phyloP scores from a whole-genome alignment of 495 filamentous ascomycete genomes.

The Penicillium parvum region DNA sequence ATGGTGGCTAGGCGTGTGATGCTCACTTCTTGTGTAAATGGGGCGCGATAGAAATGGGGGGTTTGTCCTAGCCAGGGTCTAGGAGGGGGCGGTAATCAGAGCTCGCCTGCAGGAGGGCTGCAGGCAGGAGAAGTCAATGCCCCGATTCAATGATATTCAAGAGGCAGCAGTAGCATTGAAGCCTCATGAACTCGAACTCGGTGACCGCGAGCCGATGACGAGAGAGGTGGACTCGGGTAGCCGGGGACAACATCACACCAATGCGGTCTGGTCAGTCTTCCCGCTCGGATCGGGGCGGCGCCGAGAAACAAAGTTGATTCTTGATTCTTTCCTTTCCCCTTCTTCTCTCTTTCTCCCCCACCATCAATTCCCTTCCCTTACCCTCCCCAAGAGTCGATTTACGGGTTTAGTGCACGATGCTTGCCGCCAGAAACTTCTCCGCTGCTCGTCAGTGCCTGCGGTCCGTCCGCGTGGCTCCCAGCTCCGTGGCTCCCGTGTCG shows the following conservation, averaged over 20 bases:
- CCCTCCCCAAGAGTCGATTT: slow-evolving; percentile 11
- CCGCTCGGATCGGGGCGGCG: slow-evolving; percentile 41
- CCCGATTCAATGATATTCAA: no score
- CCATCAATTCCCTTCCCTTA: slow-evolving; percentile 9
- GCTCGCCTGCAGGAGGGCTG: slow-evolving; percentile 6
- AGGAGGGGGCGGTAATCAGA: not conserved
- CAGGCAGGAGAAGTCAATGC: not conserved
- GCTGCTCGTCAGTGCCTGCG: slow-evolving; percentile 55
- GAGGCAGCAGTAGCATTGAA: no score
- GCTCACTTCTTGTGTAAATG: slow-evolving; percentile 8
- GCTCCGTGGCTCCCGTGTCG: slow-evolving; percentile 43
- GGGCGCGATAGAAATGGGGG: slow-evolving; percentile 8
- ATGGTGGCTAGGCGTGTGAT: slow-evolving; percentile 25
- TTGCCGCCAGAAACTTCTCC: slow-evolving; percentile 55
- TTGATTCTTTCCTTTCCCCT: slow-evolving; percentile 26
- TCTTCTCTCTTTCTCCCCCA: slow-evolving; percentile 24
- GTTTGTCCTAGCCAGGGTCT: not conserved
- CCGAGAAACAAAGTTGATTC: no score
- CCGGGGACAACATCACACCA: slow-evolving; percentile 26
- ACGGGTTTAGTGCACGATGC: slow-evolving; percentile 47
- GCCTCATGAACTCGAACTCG: no score
- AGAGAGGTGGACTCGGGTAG: slow-evolving; percentile 26
- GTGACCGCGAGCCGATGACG: slow-evolving; percentile 3
- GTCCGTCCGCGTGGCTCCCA: slow-evolving; percentile 42
- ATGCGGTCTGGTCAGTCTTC: slow-evolving; percentile 28